phyloP scores from a whole-genome alignment of 805 yeast species.

The Barnettozyma sucrosica region DNA sequence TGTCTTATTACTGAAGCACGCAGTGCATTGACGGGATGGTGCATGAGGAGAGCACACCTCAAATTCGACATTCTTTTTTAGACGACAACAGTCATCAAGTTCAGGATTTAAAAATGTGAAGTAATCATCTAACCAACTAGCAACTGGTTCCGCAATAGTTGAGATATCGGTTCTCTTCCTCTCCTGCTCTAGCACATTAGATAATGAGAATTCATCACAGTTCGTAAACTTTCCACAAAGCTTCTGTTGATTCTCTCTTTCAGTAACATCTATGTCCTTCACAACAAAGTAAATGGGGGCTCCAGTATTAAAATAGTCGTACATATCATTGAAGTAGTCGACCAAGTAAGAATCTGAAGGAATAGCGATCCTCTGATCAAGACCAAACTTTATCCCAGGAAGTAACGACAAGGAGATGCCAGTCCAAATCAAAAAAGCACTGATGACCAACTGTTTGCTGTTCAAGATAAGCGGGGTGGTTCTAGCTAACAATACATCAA shows the following conservation, averaged over 20 bases:
- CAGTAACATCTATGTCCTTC: conserved; percentile 59
- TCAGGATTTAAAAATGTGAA: conserved; percentile 82
- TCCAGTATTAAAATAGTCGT: conserved; percentile 71
- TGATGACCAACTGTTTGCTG: conserved; percentile 41
- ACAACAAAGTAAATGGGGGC: conserved; percentile 89
- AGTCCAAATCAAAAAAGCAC: conserved; percentile 54
- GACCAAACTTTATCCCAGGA: conserved; percentile 69
- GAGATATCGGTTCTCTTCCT: conserved; percentile 58
- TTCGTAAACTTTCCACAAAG: conserved; percentile 85
- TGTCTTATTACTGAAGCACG: conserved; percentile 58
- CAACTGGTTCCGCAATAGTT: conserved; percentile 72
- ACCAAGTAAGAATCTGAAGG: conserved; percentile 80
- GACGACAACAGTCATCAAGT: conserved; percentile 78
- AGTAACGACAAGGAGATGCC: conserved; percentile 63
- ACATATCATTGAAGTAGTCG: conserved; percentile 72
- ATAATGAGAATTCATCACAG: conserved; percentile 72
- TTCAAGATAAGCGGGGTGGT: conserved; percentile 53
- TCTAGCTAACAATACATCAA: conserved; percentile 37
- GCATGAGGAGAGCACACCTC: conserved; percentile 64
- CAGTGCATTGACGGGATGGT: conserved; percentile 64
- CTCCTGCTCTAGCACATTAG: conserved; percentile 82
- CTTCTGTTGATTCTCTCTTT: conserved; percentile 56
- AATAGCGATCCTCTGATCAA: conserved; percentile 85
- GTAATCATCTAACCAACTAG: conserved; percentile 93
- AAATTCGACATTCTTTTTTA: conserved; percentile 40